Percentiles rank a stretch among this genome's conserved stretches.
These are phyloP conservation scores for Rachicladosporium sp. DNA, from an alignment of 2,329 filamentous ascomycete species.

Conservation along the genomic window DNA sequence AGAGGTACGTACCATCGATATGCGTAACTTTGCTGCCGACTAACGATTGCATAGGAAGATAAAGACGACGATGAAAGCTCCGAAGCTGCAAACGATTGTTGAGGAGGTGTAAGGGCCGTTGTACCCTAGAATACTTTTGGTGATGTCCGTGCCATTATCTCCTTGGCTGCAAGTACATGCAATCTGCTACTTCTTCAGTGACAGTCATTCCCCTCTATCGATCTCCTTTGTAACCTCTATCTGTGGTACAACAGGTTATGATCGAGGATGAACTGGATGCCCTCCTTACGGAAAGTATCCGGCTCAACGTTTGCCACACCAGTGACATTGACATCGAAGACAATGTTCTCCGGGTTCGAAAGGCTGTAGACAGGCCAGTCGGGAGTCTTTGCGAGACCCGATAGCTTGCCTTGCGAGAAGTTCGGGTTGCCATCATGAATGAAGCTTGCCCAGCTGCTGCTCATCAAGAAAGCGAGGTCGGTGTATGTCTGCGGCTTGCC, in stretches of 20 bases:
- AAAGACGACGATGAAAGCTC: no score
- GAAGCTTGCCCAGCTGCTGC: conserved; percentile 33
- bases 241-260: conserved; percentile 13
- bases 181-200: no score
- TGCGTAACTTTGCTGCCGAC: no score
- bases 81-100: no score
- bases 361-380: conserved; percentile 31
- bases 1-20: no score
- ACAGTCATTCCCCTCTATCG: no score
- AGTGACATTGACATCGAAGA: conserved; percentile 35
- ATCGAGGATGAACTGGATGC: conserved; percentile 31
- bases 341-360: conserved; percentile 27
- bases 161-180: no score
- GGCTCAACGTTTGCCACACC: conserved; percentile 24
- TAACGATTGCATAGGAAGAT: no score
- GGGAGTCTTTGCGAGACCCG: conserved; percentile 6
- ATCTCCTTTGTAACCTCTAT: background rate
- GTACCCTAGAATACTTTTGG: no score
- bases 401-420: conserved; percentile 12
- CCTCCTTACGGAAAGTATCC: conserved; percentile 33
- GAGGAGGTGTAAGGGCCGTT: no score
- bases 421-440: conserved; percentile 31
- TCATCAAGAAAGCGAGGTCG: conserved; percentile 32
- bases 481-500: conserved; percentile 26
- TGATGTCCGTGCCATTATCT: no score